Conservation (phyloP, 1,284 basidiomycete genomes). For the Ceratobasidium sp. region DNA sequence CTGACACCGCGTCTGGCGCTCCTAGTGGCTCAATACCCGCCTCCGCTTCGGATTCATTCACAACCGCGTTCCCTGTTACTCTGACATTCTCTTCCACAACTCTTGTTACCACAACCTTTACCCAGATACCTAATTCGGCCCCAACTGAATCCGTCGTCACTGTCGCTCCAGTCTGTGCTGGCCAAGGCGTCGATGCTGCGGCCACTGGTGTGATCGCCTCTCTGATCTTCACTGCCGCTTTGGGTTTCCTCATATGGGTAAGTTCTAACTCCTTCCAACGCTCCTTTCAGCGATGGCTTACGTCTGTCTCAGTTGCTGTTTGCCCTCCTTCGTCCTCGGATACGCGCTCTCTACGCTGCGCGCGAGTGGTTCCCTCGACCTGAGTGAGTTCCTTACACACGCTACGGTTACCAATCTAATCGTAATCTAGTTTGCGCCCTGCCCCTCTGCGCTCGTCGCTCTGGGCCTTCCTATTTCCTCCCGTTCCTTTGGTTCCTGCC, state of each 20-base stretch:
- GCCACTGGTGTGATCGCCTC: slow-evolving; percentile 73
- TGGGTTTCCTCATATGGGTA: slow-evolving; percentile 77
- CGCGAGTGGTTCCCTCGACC: slow-evolving; percentile 80
- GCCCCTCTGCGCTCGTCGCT: slow-evolving; percentile 69
- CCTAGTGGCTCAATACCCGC: slow-evolving; percentile 1
- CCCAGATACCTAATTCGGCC: slow-evolving; percentile 56
- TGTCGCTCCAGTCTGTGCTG: slow-evolving; percentile 67
- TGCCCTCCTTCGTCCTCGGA: slow-evolving; percentile 73
- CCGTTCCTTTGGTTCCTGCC: slow-evolving; percentile 73
- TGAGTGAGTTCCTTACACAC: slow-evolving; percentile 64
- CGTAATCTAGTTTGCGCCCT: slow-evolving; percentile 69
- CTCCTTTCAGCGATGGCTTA: not conserved
- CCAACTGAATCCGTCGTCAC: slow-evolving; percentile 59
- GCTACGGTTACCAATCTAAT: slow-evolving; percentile 40
- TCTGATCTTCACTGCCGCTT: slow-evolving; percentile 67
- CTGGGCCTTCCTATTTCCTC: slow-evolving; percentile 76
- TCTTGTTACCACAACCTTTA: slow-evolving; percentile 60
- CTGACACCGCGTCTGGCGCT: slow-evolving; percentile 3
- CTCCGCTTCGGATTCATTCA: slow-evolving; percentile 17
- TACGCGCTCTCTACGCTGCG: slow-evolving; percentile 75
- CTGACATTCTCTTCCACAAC: slow-evolving; percentile 59
- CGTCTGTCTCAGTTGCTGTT: slow-evolving; percentile 67
- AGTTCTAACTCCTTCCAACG: slow-evolving; percentile 53
- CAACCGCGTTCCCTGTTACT: slow-evolving; percentile 34
- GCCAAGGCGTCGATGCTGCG: slow-evolving; percentile 71